phyloP scores from a whole-genome alignment of 148 eudicot genomes.

The Camellia japonica region DNA sequence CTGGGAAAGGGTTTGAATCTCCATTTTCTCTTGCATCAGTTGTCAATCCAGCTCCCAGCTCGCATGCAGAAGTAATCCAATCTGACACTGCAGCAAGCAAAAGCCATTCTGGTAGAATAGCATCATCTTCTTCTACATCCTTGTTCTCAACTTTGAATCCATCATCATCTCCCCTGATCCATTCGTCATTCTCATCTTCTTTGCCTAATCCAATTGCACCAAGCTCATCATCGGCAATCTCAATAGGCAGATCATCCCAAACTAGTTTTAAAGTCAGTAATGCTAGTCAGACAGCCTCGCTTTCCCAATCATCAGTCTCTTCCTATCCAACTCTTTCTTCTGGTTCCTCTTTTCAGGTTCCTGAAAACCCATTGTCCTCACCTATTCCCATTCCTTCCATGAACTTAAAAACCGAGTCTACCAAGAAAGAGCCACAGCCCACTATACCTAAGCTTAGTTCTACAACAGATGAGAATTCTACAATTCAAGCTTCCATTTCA shows the following conservation, averaged over 20 bases:
- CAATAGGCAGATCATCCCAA: constrained; percentile 17
- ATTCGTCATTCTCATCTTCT: constrained; percentile 27
- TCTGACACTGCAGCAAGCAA: constrained; percentile 28
- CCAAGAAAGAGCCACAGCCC: constrained; percentile 26
- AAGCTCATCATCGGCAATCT: constrained; percentile 20
- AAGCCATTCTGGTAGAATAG: constrained; percentile 16
- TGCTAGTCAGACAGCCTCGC: constrained; percentile 34
- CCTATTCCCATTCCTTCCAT: constrained; percentile 25
- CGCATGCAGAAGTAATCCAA: constrained; percentile 20
- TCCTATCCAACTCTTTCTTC: constrained; percentile 29
- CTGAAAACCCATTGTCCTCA: constrained; percentile 17
- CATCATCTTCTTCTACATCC: constrained; percentile 19
- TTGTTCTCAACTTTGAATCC: constrained; percentile 25
- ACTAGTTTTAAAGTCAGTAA: constrained; percentile 25
- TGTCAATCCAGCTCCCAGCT: constrained; percentile 19
- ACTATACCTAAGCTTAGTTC: constrained; percentile 27
- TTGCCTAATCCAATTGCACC: constrained; percentile 27
- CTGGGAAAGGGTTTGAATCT: constrained; percentile 26
- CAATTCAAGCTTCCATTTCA: constrained; percentile 19
- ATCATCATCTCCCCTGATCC: constrained; percentile 19
- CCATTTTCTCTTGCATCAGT: constrained; percentile 19
- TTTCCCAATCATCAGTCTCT: constrained; percentile 29
- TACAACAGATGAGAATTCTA: constrained; percentile 18
- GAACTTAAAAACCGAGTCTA: constrained; percentile 23
- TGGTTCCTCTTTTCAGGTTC: constrained; percentile 23